Conservation (phyloP, 257 asterid genomes). For the Solanum phureja region DNA sequence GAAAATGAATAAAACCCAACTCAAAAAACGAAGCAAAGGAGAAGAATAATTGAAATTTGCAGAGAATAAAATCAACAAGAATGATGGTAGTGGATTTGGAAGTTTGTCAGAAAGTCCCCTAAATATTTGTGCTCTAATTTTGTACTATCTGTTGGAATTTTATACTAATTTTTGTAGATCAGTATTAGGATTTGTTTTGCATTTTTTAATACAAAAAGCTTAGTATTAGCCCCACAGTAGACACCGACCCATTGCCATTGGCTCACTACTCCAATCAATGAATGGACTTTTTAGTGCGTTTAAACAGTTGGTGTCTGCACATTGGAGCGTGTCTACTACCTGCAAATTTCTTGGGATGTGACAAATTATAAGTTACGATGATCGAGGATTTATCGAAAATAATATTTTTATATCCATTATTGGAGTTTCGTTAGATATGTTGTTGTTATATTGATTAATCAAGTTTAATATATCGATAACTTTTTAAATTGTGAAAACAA, state of each 20-base stretch:
- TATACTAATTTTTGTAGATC: not conserved
- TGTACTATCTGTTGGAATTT: not conserved
- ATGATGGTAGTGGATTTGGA: slow-evolving; percentile 23
- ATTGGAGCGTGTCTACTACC: slow-evolving; percentile 47
- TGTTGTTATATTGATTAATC: too few species aligned
- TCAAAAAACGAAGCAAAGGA: slow-evolving; percentile 14
- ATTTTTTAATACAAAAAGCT: not conserved
- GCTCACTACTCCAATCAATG: slow-evolving; percentile 36
- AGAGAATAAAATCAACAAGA: slow-evolving; percentile 24
- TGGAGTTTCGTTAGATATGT: too few species aligned
- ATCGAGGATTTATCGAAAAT: rapidly evolving
- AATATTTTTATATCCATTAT: too few species aligned
- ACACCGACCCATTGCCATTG: slow-evolving; percentile 18
- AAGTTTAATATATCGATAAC: not conserved
- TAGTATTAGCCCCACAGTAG: slow-evolving; percentile 6
- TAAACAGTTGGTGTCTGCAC: slow-evolving; percentile 30
- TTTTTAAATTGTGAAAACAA: not conserved
- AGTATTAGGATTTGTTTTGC: not conserved
- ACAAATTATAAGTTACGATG: not conserved
- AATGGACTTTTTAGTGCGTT: slow-evolving; percentile 39
- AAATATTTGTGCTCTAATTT: not conserved
- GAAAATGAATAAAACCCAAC: slow-evolving; percentile 22
- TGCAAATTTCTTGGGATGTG: slow-evolving; percentile 2
- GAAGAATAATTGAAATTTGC: slow-evolving; percentile 23
- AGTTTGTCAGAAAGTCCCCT: slow-evolving; percentile 29